Conservation (phyloP, 2,329 filamentous ascomycete genomes). For the Chrysoporthe austroafricana region DNA sequence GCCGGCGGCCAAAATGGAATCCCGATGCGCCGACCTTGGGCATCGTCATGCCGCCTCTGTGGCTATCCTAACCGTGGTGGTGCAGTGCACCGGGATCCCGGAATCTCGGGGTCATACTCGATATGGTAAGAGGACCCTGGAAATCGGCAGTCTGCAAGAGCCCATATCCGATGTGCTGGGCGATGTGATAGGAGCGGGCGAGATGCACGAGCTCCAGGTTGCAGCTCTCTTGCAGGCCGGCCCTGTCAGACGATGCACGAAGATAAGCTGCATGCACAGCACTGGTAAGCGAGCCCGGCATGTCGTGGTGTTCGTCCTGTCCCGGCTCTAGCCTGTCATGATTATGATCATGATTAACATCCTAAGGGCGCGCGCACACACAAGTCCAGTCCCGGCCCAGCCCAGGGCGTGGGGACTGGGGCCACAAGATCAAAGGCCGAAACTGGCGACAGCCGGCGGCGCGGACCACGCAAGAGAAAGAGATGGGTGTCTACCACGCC, state of each 20-base stretch:
- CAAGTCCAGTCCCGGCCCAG: neutral
- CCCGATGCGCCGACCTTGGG: constrained; percentile 12
- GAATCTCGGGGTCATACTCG: constrained; percentile 10
- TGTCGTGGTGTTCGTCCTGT: neutral
- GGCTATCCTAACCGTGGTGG: neutral
- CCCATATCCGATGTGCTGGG: constrained; percentile 8
- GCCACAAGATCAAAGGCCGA: neutral
- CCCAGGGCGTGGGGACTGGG: neutral
- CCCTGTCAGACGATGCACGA: constrained; percentile 5
- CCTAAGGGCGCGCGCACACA: neutral
- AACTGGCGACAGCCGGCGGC: neutral
- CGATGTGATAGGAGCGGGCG: neutral
- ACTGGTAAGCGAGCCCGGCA: neutral
- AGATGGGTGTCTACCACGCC: neutral
- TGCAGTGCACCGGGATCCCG: neutral
- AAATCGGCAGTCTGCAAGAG: constrained; percentile 5
- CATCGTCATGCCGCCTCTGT: neutral
- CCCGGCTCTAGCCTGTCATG: neutral
- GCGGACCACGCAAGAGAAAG: neutral
- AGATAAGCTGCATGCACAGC: constrained; percentile 8
- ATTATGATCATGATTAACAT: neutral
- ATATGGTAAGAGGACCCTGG: constrained; percentile 14
- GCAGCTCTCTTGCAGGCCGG: constrained; percentile 2
- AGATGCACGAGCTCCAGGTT: neutral
- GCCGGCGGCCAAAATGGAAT: constrained; percentile 6